Evolutionary conservation across 345 rosid genomes (phyloP), one percentile per base, ranked within the genome.

Genomic region (Crucihimalaya himalaica): DNA sequence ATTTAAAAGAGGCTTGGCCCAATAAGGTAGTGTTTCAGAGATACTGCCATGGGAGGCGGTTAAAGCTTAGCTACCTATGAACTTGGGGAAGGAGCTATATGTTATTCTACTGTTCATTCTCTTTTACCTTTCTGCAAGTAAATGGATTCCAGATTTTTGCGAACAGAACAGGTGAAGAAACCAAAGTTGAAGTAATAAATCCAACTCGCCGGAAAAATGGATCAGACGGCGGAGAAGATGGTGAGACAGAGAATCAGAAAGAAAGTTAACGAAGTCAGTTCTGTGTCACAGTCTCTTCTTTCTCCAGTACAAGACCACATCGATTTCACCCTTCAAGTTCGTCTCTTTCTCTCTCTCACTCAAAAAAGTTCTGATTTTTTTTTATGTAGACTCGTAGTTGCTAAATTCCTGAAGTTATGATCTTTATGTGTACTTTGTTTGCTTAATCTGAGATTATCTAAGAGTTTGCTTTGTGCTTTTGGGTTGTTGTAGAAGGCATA

Each of bases 271-370:
- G 83, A 93, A 61, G 97, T 93, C 13, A 89, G 90, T 74, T 59
- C 57, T 2, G 84, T 93, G 18, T 93, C 93, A 13, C 90, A 91
- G 68, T 35, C 86, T 68, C 93, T 89, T 10, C 96, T 94, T 64
- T 63, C 88, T 37, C 87, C 90, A 5, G 71, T 94, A 9, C 93
- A 91, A 80, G 93, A 94, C 70, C 97, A 94, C 69, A 81, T 94
- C 82, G 88, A 87, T 77, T 94, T 86, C 88, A 91, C 91, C 21
- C 95, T 94, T 71, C 98, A 94, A 88, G 98, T 87, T 66, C 46
- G 50, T 45, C 19, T 50, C 16, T 34, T 56, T 67, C 34, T 59
- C 40, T 63, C 6, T 35, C 48, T 15, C 1, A 1, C 0, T 18
- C 2, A 11, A 29, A 28, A 10, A 51, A 50, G 1, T 29, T 40